Conservation (phyloP, 441 rosid genomes). For the Gossypium lobatum region DNA sequence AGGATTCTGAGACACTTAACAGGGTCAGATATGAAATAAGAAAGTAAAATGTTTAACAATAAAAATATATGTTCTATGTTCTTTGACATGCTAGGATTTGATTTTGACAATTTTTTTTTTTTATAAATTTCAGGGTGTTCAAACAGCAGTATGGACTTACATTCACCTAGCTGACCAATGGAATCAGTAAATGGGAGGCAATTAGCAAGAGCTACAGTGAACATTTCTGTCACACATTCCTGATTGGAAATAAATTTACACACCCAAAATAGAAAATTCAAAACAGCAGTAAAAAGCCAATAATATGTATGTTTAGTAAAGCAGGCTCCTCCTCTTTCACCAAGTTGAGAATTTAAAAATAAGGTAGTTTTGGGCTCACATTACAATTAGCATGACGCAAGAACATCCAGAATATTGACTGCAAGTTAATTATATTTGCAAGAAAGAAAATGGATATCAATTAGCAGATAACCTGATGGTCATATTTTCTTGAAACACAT, state of each 20-base stretch:
- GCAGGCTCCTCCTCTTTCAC: background rate
- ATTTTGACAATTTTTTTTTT: no score
- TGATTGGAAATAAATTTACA: background rate
- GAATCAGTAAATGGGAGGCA: background rate
- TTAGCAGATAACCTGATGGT: background rate
- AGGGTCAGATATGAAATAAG: background rate
- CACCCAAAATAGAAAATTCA: background rate
- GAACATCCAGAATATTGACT: background rate
- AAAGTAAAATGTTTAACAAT: background rate
- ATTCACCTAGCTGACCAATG: background rate
- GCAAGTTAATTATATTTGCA: background rate
- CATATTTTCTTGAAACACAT: background rate
- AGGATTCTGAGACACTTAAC: conserved; percentile 1
- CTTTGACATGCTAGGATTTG: background rate
- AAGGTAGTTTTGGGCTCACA: background rate
- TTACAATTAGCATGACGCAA: background rate
- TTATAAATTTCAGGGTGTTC: background rate
- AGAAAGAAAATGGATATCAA: background rate
- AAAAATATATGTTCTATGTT: background rate
- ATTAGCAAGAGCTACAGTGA: background rate
- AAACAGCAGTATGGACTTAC: background rate
- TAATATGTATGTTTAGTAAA: background rate
- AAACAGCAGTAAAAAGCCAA: background rate
- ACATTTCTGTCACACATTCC: background rate
- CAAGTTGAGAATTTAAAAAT: background rate